These are phyloP conservation scores for Geoglossum cookeanum DNA, from an alignment of 2,329 filamentous ascomycete species.

Conservation along the genomic window DNA sequence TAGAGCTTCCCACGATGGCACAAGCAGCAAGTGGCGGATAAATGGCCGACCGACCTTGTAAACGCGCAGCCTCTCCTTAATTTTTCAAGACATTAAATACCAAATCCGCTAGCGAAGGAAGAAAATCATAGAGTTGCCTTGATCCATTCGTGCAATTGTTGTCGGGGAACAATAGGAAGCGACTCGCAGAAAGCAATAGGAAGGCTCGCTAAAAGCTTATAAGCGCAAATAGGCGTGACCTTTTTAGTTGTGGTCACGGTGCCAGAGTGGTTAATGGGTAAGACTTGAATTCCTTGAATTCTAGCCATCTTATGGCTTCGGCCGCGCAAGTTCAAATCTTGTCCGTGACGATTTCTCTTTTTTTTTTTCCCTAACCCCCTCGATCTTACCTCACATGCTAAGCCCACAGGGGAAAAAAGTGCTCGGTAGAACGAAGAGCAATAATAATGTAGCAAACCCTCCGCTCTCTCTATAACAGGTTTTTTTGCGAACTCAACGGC, in stretches of 20 bases:
- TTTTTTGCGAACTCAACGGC: too few relatives aligned
- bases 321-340: constrained; percentile 10
- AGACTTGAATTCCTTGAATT: constrained; percentile 11
- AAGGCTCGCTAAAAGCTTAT: background rate
- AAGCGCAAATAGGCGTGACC: background rate
- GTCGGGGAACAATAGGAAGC: too few relatives aligned
- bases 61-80: too few relatives aligned
- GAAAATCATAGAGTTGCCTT: too few relatives aligned
- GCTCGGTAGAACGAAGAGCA: too few relatives aligned
- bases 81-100: background rate
- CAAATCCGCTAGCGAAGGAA: too few relatives aligned
- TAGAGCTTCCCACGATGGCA: constrained; percentile 29
- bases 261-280: constrained; percentile 12
- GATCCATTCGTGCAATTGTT: too few relatives aligned
- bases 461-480: too few relatives aligned
- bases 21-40: background rate
- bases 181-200: too few relatives aligned
- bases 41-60: background rate
- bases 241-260: constrained; percentile 4
- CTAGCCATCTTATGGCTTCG: constrained; percentile 8
- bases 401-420: too few relatives aligned
- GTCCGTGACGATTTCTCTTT: constrained; percentile 6
- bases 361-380: background rate
- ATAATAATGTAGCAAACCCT: too few relatives aligned
- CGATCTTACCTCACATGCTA: background rate